These are phyloP conservation scores for Stereum hirsutum DNA, from an alignment of 1,284 basidiomycete genomes.

Conservation along the genomic window DNA sequence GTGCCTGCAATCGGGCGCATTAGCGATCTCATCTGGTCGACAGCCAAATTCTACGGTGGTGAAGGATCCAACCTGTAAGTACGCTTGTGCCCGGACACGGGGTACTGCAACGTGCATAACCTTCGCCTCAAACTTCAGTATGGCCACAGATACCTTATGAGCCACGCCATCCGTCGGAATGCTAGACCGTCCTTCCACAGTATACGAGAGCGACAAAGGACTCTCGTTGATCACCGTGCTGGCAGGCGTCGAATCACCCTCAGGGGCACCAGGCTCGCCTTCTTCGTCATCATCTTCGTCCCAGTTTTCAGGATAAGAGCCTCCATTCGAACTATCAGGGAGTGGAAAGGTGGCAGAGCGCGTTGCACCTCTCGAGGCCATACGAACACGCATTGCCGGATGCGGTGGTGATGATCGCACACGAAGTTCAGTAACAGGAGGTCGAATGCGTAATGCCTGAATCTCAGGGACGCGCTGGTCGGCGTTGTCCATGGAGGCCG, in stretches of 20 bases:
- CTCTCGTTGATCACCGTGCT: constrained; percentile 28
- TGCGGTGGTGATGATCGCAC: no score
- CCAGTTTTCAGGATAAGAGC: no score
- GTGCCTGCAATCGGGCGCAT: constrained; percentile 6
- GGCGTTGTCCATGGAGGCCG: constrained; percentile 21
- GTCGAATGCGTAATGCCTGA: constrained; percentile 11
- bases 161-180: constrained; percentile 41
- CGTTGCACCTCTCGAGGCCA: no score
- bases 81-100: constrained; percentile 33
- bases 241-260: background rate
- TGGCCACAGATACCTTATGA: constrained; percentile 42
- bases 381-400: no score
- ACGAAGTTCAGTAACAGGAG: constrained; percentile 2
- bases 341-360: no score
- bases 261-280: no score
- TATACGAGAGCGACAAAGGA: constrained; percentile 36
- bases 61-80: constrained; percentile 20
- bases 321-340: no score
- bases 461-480: constrained; percentile 13
- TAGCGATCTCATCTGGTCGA: background rate
- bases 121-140: constrained; percentile 33
- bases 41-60: background rate
- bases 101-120: constrained; percentile 42
- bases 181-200: constrained; percentile 34
- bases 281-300: no score